A percentile compares a stretch with the other conserved stretches of the same genome.
These are phyloP conservation scores for Solanum etuberosum DNA, from an alignment of 257 asterid species.

Conservation along the genomic window DNA sequence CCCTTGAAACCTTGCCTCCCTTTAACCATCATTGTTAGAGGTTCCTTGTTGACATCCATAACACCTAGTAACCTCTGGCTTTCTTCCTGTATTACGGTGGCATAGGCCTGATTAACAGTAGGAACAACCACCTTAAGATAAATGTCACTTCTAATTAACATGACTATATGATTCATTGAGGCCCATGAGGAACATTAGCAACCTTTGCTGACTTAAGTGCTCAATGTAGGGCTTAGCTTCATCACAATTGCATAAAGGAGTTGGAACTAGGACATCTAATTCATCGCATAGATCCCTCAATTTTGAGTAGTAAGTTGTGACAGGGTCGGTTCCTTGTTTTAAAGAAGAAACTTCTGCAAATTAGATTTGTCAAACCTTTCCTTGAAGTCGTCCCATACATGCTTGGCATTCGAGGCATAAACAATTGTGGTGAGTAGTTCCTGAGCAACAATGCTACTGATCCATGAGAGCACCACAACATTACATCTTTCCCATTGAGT, in stretches of 20 bases:
- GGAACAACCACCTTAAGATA: background rate
- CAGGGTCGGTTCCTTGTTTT: no score
- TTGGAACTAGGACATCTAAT: no score
- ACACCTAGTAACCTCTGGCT: background rate
- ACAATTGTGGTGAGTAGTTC: no score
- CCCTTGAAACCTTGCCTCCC: background rate
- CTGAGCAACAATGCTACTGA: no score
- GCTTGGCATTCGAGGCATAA: no score
- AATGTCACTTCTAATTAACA: background rate
- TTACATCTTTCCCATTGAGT: no score
- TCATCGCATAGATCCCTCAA: no score
- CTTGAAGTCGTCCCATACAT: background rate
- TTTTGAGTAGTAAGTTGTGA: no score
- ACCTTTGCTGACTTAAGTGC: background rate
- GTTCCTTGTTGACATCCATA: background rate
- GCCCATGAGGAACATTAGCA: background rate
- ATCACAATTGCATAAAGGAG: background rate
- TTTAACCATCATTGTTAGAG: background rate
- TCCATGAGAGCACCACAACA: no score
- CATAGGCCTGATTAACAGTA: background rate
- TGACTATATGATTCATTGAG: background rate
- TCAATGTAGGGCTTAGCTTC: background rate
- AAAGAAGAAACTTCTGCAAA: no score
- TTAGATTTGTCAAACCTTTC: background rate
- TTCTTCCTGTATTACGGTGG: background rate